phyloP scores from a whole-genome alignment of 345 rosid species.

The Salix suchowensis region DNA sequence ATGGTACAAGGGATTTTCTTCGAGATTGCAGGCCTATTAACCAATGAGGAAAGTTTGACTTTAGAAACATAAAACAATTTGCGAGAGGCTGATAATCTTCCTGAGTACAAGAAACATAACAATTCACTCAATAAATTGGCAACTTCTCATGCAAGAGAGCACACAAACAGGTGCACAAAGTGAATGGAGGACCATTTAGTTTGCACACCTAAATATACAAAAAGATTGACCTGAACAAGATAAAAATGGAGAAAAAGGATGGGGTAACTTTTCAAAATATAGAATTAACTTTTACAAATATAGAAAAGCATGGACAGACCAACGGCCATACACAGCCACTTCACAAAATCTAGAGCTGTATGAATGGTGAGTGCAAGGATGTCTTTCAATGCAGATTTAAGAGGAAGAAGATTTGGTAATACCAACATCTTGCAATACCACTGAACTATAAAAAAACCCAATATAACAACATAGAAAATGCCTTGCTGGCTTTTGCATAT shows the following conservation, averaged over 20 bases:
- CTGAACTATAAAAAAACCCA: background rate
- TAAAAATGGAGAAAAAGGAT: background rate
- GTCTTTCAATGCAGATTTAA: background rate
- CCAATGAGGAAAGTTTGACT: background rate
- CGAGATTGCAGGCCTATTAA: slow-evolving; percentile 27
- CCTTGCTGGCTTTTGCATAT: background rate
- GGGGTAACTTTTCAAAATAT: background rate
- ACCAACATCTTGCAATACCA: background rate
- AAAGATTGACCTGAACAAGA: too few species aligned
- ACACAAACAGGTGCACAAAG: background rate
- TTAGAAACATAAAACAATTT: background rate
- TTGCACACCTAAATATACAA: background rate
- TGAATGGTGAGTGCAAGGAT: background rate
- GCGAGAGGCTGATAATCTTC: background rate
- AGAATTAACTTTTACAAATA: background rate
- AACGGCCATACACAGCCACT: background rate
- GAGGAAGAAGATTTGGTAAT: background rate
- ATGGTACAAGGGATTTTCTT: slow-evolving; percentile 33
- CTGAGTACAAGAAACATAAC: background rate
- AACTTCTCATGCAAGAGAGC: background rate
- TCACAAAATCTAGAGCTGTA: background rate
- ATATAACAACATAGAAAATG: background rate
- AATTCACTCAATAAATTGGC: background rate
- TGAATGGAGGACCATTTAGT: background rate
- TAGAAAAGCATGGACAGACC: too few species aligned